Base-by-base conservation (phyloP, 1,284 basidiomycete genomes). In the Kwoniella shivajii region DNA sequence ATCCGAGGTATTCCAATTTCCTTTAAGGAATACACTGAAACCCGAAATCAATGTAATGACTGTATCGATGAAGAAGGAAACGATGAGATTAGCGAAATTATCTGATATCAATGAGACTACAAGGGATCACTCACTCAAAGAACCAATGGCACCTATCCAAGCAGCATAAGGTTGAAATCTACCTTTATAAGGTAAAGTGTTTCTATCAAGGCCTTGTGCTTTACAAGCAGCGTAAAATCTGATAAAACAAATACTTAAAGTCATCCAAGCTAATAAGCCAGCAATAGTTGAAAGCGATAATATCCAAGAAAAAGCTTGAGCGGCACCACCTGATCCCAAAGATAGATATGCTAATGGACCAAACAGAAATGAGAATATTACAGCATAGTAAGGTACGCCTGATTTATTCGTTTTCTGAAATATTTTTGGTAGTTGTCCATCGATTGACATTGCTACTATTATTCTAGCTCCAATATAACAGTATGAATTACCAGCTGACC, bases 401-500 rank as follows among this genome's bases (percentile, higher is more conserved):
- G 79, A 80, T 59, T 81, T 82, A 60, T 84, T 83, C 0, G 87
- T 85, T 64, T 76, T 84, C 39, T 82, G 62, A 78, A 96, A 90
- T 45, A 92, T 75, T 50, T 72, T 82, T 0, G 91, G 92, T 0
- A 89, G 90, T 66, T 90, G 89, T 0, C 87, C 85, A 22, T 85
- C 80, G 5, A 82, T 72, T 16, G 91, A 85, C 59, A 95, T 81
- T 27, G 88, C 88, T 72, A 92, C 90, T 16, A 93, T 80, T 0
- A 88, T 88, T 50, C 90, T 85, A 13, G 88, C 89, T 53, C 86
- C 86, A 3, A 86, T 88, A 77, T 90, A 95, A 50, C 94, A 73
- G 69, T 92, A 88, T 64, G 87, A 88, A 36, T 86, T 88, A 4
- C 88, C 89, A 4, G 92, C 90, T 6, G 89, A 92, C 85, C 88